These are phyloP conservation scores for Nidula niveotomentosa DNA, from an alignment of 1,284 basidiomycete genomes.

Conservation along the genomic window DNA sequence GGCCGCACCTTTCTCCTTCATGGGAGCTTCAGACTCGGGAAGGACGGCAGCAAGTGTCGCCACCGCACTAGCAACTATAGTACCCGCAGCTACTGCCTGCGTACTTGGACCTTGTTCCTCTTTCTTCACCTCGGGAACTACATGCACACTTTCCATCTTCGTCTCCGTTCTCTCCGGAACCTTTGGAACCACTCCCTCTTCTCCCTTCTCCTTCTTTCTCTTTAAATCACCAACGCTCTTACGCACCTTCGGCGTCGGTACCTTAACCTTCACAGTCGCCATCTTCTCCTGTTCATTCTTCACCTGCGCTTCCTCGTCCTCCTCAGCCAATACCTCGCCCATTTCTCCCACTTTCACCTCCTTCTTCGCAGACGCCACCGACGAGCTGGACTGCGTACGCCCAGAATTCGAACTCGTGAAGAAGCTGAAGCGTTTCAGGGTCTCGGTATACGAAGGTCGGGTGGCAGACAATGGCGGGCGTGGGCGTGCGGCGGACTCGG, in stretches of 20 bases:
- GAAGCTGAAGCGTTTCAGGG: constrained; percentile 55
- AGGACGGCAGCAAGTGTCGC: constrained; percentile 10
- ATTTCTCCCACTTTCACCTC: constrained; percentile 55
- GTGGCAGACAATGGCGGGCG: constrained; percentile 9
- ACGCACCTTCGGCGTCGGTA: background rate
- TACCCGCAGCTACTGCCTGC: constrained; percentile 8
- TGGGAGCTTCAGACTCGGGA: too few relatives aligned
- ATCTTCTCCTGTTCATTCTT: constrained; percentile 25
- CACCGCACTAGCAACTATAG: constrained; percentile 10
- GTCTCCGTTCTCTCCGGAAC: too few relatives aligned
- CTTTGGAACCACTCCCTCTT: too few relatives aligned
- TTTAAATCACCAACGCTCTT: background rate
- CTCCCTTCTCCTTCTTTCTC: background rate
- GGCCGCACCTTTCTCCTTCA: too few relatives aligned
- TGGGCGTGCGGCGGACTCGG: constrained; percentile 11
- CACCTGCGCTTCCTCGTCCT: too few relatives aligned
- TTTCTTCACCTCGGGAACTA: too few relatives aligned
- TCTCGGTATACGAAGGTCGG: background rate
- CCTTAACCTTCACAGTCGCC: constrained; percentile 3
- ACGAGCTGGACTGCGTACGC: background rate
- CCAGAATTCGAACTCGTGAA: constrained; percentile 31
- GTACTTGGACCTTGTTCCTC: too few relatives aligned
- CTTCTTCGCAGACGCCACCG: constrained; percentile 12
- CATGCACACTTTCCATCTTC: too few relatives aligned
- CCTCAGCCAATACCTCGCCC: constrained; percentile 60